Percentiles rank a stretch among this genome's conserved stretches.
Conservation (phyloP, 257 asterid genomes). For the Solanum habrochaites region DNA sequence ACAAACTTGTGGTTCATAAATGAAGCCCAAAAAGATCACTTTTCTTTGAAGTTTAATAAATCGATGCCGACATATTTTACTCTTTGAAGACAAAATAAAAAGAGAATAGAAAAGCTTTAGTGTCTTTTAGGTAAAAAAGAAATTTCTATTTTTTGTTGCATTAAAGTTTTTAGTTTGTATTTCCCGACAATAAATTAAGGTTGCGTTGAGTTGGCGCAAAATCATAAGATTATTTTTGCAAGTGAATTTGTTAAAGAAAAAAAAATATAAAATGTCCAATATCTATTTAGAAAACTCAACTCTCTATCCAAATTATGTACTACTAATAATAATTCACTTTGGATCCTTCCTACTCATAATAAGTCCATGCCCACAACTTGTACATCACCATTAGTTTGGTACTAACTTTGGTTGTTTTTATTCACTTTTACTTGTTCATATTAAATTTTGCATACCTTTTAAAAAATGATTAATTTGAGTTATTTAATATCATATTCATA, state of each 20-base stretch:
- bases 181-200: slow-evolving; percentile 22
- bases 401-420: too few species aligned
- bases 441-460: too few species aligned
- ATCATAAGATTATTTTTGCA: background rate
- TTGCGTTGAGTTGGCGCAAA: slow-evolving; percentile 33
- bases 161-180: background rate
- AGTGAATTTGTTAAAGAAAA: background rate
- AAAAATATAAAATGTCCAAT: too few species aligned
- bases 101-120: background rate
- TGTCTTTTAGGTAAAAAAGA: background rate
- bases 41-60: background rate
- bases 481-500: too few species aligned
- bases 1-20: background rate
- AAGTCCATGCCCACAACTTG: background rate
- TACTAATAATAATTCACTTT: background rate
- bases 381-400: background rate
- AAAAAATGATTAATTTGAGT: too few species aligned
- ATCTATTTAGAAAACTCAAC: background rate
- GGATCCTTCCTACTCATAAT: background rate
- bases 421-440: too few species aligned
- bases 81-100: background rate
- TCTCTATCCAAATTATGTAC: background rate
- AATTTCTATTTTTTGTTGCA: background rate
- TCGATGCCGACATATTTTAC: background rate
- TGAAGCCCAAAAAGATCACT: background rate